phyloP scores from a whole-genome alignment of 2,329 filamentous ascomycete genomes.

The Parastagonospora avenae region DNA sequence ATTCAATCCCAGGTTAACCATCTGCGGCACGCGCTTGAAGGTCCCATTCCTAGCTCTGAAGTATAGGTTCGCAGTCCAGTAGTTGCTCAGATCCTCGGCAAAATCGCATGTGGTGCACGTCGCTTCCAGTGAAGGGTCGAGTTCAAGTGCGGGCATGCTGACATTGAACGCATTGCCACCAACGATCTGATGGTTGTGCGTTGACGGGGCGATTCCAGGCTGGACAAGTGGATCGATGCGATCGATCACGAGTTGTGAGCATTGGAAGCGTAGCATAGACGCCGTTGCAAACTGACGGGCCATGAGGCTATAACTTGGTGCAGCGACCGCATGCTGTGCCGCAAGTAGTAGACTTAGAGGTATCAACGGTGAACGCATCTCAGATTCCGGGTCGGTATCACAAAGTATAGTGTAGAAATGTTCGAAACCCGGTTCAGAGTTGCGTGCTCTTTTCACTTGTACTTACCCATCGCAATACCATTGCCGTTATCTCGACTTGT shows the following conservation, averaged over 20 bases:
- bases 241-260: constrained; percentile 25
- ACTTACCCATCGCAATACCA: not conserved
- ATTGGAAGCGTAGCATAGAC: constrained; percentile 33
- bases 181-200: constrained; percentile 34
- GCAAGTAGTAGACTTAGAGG: constrained; percentile 21
- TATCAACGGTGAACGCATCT: constrained; percentile 27
- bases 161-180: constrained; percentile 37
- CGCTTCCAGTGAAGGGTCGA: constrained; percentile 21
- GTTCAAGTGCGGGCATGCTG: constrained; percentile 21
- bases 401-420: not conserved
- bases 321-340: constrained; percentile 22
- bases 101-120: constrained; percentile 34
- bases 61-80: constrained; percentile 37
- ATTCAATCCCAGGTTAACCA: constrained; percentile 31
- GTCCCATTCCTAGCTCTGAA: constrained; percentile 34
- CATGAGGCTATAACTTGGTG: constrained; percentile 20
- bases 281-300: constrained; percentile 30
- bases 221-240: constrained; percentile 30
- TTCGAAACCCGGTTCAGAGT: not conserved
- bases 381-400: not conserved
- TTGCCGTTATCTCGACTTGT: not conserved
- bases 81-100: constrained; percentile 26
- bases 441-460: not conserved
- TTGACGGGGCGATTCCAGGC: constrained; percentile 21
- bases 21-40: constrained; percentile 36